Conservation (phyloP, 257 asterid genomes). For the Solanum rostratum region DNA sequence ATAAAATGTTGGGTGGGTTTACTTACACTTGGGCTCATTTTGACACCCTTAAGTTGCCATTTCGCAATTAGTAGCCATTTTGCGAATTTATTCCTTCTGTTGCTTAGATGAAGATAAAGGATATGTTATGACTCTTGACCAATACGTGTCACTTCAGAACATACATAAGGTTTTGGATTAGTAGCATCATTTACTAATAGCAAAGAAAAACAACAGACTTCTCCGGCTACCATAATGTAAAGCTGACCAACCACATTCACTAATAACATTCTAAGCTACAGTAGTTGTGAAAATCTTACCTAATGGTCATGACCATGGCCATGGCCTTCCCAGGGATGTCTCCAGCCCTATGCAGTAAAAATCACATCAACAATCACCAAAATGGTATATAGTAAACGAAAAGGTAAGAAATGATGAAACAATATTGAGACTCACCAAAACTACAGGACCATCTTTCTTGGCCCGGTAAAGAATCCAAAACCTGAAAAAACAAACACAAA, state of each 20-base stretch:
- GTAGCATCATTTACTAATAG: not conserved
- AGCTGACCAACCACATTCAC: not conserved
- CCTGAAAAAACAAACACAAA: constrained; percentile 28
- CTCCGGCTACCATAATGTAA: not conserved
- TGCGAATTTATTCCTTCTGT: not conserved
- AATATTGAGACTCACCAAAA: constrained; percentile 45
- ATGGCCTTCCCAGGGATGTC: constrained; percentile 97
- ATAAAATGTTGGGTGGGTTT: too few relatives aligned
- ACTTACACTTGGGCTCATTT: too few relatives aligned
- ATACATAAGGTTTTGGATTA: not conserved
- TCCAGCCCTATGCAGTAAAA: constrained; percentile 57
- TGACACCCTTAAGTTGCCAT: not conserved
- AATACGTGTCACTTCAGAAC: not conserved
- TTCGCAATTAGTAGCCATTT: not conserved
- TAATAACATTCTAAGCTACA: not conserved
- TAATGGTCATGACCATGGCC: constrained; percentile 58
- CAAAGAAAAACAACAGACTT: not conserved
- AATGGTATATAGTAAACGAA: not conserved
- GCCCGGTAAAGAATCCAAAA: constrained; percentile 88
- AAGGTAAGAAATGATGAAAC: not conserved
- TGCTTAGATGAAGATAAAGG: not conserved
- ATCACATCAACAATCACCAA: not conserved
- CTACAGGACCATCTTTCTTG: constrained; percentile 88
- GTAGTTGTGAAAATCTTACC: constrained; percentile 8
- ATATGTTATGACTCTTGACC: not conserved